Base-by-base conservation (phyloP, 1,284 basidiomycete species). In the Austropuccinia psidii region DNA sequence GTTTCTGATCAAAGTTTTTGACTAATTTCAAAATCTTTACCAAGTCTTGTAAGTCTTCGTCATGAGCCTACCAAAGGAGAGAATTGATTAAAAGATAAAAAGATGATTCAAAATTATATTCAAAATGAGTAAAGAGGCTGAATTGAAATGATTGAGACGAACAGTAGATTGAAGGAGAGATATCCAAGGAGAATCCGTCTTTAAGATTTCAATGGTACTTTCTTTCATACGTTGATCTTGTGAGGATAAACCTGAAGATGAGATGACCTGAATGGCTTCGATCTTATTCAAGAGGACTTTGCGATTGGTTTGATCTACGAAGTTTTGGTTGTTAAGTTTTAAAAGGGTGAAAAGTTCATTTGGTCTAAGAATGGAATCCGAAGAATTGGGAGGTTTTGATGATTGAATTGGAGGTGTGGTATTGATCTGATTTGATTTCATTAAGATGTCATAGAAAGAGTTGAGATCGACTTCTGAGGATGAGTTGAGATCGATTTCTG, bases 161-260 rank as follows among this genome's bases (percentile, higher is more conserved):
- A 66, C 64, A 39, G 64, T 49, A 66, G 64, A 66, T 24, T 66
- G 47, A 19, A 66, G 64, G 31, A 66, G 64, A 54, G 49, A 13
- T 35, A 50, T 52, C 64, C 64, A 66, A 13, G 47, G 64, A 17
- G 15, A 17, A 21, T 66, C 33, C 27, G 50, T 66, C n/a, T 39
- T 66, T 17, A 66, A n/a, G 6, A 66, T 66, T 13, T n/a, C 33
- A 15, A 66, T 52, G 3, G 64, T 52, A 13, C 37, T 33, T 7
- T 45, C 35, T 66, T 50, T 45, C 13, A 66, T 29, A 15, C 37
- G 47, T 37, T 33, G 61, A 2, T 64, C 61, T 27, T 27, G 24
- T 15, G 19, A 43, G 27, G 52, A 57, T 4, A 55, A 29, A 57
- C 50, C 52, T 47, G 55, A 15, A 37, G 52, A 50, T 49, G 6